Evolutionary conservation across 2,329 filamentous ascomycete genomes (phyloP), one percentile per base, ranked within the genome.

Genomic region (Arthrobotrys conoides): DNA sequence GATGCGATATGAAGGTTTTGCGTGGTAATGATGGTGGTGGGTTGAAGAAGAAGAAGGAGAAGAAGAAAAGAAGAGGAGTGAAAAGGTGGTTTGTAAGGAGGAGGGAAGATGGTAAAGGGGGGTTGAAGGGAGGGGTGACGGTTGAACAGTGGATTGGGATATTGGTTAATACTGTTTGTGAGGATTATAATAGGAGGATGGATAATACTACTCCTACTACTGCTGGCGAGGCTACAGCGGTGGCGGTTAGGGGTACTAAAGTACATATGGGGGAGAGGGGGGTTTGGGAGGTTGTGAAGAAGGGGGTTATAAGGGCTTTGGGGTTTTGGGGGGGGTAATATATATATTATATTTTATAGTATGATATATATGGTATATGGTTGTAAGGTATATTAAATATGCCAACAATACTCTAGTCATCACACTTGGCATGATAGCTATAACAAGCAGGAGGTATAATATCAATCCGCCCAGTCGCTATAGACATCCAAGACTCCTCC

Each of bases 111-210:
- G n/a, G n/a, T n/a, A n/a, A n/a, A n/a, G n/a, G n/a, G n/a, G n/a
- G n/a, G n/a, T n/a, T n/a, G n/a, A n/a, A n/a, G n/a, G n/a, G n/a
- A n/a, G n/a, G n/a, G n/a, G n/a, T n/a, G 2, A 71, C 41, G 41
- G 33, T 77, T 36, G 49, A 67, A 41, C 59, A 64, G 12, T 77
- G 67, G 66, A 55, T 77, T 5, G 51, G 18, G 22, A 41, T 30
- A 24, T 46, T 77, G 41, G 14, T 66, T 36, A 14, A 41, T 41
- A 16, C n/a, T 0, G 66, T 61, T 57, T 59, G 20, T 36, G 33
- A 20, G 24, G 61, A 67, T 4, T 76, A 70, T 65, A 65, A 70
- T 61, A 1, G 27, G 18, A 36, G 22, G 18, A 36, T 69, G 64
- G 57, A 70, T n/a, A n/a, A n/a, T n/a, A n/a, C n/a, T n/a, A n/a